phyloP scores from a whole-genome alignment of 805 yeast species.

The Sungouiella thailandica region DNA sequence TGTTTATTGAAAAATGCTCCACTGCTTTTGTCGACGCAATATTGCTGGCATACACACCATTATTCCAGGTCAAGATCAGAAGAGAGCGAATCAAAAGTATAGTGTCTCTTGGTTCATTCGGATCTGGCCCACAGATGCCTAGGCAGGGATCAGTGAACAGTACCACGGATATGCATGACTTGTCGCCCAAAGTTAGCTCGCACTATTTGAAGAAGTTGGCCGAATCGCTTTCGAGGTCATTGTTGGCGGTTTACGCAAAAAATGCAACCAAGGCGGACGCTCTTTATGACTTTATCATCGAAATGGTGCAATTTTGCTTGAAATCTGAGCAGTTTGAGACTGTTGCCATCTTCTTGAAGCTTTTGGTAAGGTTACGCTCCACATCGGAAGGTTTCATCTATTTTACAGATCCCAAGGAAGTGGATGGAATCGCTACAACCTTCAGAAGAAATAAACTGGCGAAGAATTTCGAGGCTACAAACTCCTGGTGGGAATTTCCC shows the following conservation, averaged over 20 bases:
- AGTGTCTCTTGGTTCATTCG: constrained; percentile 21
- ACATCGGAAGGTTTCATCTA: constrained; percentile 42
- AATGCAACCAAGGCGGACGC: constrained; percentile 24
- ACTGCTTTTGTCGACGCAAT: constrained; percentile 13
- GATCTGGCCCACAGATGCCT: constrained; percentile 9
- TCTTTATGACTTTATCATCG: constrained; percentile 27
- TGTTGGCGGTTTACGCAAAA: constrained; percentile 19
- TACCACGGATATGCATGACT: neutral
- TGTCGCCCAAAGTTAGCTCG: neutral
- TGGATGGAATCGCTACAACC: constrained; percentile 61
- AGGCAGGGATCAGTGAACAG: neutral
- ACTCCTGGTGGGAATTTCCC: constrained; percentile 54
- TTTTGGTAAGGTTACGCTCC: constrained; percentile 51
- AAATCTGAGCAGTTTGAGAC: constrained; percentile 28
- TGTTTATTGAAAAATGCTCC: constrained; percentile 15
- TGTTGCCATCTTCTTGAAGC: constrained; percentile 45
- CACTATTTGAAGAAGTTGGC: constrained; percentile 14
- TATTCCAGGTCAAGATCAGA: constrained; percentile 7
- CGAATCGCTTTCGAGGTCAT: constrained; percentile 20
- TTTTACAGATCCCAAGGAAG: constrained; percentile 51
- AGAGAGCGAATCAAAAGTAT: constrained; percentile 21
- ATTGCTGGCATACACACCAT: constrained; percentile 9
- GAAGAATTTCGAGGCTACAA: constrained; percentile 6
- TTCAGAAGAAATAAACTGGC: constrained; percentile 44
- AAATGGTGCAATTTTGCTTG: constrained; percentile 33